phyloP scores from a whole-genome alignment of 2,329 filamentous ascomycete genomes.

The Paecilomyces sp. region DNA sequence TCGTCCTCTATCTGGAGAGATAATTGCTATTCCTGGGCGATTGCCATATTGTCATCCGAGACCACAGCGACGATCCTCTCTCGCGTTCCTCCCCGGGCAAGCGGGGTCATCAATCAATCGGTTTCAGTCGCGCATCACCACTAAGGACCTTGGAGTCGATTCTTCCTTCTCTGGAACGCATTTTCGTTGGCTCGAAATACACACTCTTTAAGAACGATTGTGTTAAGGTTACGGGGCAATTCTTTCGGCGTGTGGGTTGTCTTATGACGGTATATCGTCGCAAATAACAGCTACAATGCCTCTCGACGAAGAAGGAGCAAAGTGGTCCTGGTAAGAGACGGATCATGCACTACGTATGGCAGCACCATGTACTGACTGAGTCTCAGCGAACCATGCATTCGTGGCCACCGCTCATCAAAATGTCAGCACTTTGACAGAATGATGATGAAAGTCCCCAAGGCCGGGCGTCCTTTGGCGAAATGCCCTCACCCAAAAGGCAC shows the following conservation, averaged over 20 bases:
- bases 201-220: not conserved
- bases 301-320: conserved; percentile 36
- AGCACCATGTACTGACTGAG: not conserved
- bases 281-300: conserved; percentile 25
- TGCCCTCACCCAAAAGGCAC: conserved; percentile 39
- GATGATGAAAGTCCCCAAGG: conserved; percentile 44
- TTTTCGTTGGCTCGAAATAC: not conserved
- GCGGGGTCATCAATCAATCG: not conserved
- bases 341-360: not conserved
- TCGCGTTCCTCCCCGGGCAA: not conserved
- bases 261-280: not conserved
- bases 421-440: conserved; percentile 42
- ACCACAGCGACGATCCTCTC: not conserved
- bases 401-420: conserved; percentile 44
- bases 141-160: not conserved
- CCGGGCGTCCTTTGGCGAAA: conserved; percentile 40
- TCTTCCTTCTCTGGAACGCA: not conserved
- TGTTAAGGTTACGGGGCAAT: not conserved
- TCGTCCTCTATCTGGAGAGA: not conserved
- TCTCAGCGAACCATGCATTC: conserved; percentile 41
- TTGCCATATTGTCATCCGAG: not conserved
- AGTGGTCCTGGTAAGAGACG: conserved; percentile 38
- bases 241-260: not conserved
- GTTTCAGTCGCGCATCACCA: not conserved
- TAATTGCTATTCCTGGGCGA: not conserved